Percentiles rank a stretch among this genome's conserved stretches.
These are phyloP conservation scores for Brassica carinata DNA, from an alignment of 345 rosid genomes.

Conservation along the genomic window DNA sequence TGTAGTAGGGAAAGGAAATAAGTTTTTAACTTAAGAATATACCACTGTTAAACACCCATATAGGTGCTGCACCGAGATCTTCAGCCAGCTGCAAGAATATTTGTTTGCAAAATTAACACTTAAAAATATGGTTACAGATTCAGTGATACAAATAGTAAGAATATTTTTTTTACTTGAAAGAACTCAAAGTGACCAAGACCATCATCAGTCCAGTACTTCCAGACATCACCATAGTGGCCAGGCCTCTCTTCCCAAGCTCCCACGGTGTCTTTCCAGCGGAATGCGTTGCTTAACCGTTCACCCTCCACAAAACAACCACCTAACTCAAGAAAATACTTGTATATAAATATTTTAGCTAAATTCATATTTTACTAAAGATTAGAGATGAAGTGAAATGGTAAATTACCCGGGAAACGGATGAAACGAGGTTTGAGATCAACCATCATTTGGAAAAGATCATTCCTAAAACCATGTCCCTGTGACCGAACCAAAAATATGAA, in stretches of 20 bases:
- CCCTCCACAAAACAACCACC: slow-evolving; percentile 98
- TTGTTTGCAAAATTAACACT: not conserved
- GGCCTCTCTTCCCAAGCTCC: slow-evolving; percentile 98
- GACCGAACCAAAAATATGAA: not conserved
- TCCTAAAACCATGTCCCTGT: slow-evolving; percentile 39
- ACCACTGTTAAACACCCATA: slow-evolving; percentile 98
- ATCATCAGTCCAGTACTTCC: slow-evolving; percentile 95
- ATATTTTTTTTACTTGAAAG: too few species aligned
- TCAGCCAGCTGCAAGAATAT: slow-evolving; percentile 68
- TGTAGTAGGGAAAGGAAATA: not conserved
- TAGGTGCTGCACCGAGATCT: slow-evolving; percentile 71
- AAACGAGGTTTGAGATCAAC: slow-evolving; percentile 30
- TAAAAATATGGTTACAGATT: too few species aligned
- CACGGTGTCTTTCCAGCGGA: slow-evolving; percentile 83
- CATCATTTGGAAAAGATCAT: slow-evolving; percentile 34
- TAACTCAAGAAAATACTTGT: slow-evolving; percentile 20
- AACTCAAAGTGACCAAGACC: slow-evolving; percentile 81
- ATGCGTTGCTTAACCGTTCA: slow-evolving; percentile 78
- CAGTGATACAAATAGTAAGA: not conserved
- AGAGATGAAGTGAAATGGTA: slow-evolving; percentile 5
- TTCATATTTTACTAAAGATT: not conserved
- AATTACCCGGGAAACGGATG: slow-evolving; percentile 36
- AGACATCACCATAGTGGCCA: slow-evolving; percentile 90
- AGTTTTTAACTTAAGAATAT: not conserved
- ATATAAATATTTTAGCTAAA: not conserved